A percentile compares a stretch with the other conserved stretches of the same genome.
These are phyloP conservation scores for Triangularia verruculosa DNA, from an alignment of 2,329 filamentous ascomycete species.

Conservation along the genomic window DNA sequence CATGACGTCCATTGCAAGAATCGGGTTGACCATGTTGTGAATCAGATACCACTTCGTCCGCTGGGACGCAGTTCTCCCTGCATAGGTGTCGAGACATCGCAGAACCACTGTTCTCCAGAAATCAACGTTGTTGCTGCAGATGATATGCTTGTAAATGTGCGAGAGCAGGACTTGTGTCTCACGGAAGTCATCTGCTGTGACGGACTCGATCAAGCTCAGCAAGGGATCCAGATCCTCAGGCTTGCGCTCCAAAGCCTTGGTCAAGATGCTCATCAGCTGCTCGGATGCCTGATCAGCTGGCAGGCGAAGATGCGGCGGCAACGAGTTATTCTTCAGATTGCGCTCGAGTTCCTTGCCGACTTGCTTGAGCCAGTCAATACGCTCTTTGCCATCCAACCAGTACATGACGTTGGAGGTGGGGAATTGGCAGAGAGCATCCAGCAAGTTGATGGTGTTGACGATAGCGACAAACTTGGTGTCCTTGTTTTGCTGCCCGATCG, in stretches of 20 bases:
- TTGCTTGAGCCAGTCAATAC: constrained; percentile 57
- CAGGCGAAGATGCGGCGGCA: constrained; percentile 72
- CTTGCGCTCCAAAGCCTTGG: constrained; percentile 71
- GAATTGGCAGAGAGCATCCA: constrained; percentile 72
- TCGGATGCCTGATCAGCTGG: constrained; percentile 87
- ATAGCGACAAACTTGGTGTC: constrained; percentile 68
- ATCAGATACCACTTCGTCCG: constrained; percentile 91
- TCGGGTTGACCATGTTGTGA: constrained; percentile 90
- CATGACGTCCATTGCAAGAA: constrained; percentile 94
- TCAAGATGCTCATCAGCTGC: constrained; percentile 81
- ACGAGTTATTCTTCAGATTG: constrained; percentile 65
- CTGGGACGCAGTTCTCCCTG: constrained; percentile 73
- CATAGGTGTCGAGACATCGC: constrained; percentile 84
- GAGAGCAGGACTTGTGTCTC: constrained; percentile 70
- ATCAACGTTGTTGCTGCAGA: constrained; percentile 78
- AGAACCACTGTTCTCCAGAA: constrained; percentile 81
- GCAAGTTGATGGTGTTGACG: constrained; percentile 83
- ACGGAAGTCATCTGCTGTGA: constrained; percentile 81
- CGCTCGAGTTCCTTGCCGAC: constrained; percentile 77
- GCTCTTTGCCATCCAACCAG: constrained; percentile 70
- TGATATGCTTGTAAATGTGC: constrained; percentile 82
- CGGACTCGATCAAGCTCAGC: constrained; percentile 77
- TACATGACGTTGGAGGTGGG: constrained; percentile 51
- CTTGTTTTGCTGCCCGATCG: constrained; percentile 61
- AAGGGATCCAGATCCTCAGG: constrained; percentile 78